phyloP scores from a whole-genome alignment of 495 filamentous ascomycete species.

The Penicillium subrubescens region DNA sequence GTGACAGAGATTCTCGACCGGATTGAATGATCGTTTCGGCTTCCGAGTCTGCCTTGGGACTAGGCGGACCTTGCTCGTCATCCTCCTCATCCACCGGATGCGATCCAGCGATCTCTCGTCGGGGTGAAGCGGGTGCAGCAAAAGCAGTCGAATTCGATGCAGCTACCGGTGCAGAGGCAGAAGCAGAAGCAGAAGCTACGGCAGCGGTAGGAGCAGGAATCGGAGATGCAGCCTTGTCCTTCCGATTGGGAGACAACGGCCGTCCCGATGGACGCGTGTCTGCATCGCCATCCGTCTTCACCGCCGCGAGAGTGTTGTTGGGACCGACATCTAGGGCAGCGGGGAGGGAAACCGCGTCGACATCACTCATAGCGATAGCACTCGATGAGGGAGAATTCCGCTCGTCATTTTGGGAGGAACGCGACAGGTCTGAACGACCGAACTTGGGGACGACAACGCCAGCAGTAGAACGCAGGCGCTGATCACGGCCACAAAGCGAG shows the following conservation, averaged over 20 bases:
- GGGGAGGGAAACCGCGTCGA: slow-evolving; percentile 47
- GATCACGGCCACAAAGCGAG: slow-evolving; percentile 28
- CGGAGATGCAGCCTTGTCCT: neutral
- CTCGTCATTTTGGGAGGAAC: slow-evolving; percentile 53
- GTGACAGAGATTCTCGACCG: slow-evolving; percentile 69
- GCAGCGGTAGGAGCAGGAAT: neutral
- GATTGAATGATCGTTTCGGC: slow-evolving; percentile 80
- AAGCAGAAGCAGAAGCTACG: neutral
- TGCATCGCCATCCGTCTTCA: slow-evolving; percentile 32
- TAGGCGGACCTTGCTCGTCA: slow-evolving; percentile 38
- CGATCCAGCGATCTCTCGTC: slow-evolving; percentile 24
- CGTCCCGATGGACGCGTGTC: slow-evolving; percentile 18
- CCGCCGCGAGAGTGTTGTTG: slow-evolving; percentile 37
- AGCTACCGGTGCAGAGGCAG: neutral
- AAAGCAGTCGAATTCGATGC: neutral
- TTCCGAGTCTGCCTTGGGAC: slow-evolving; percentile 66
- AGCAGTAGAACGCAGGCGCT: slow-evolving; percentile 43
- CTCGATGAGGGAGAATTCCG: slow-evolving; percentile 45
- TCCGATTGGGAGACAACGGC: slow-evolving; percentile 30
- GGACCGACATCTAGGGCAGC: slow-evolving; percentile 46
- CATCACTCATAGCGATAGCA: slow-evolving; percentile 57
- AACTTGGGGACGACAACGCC: slow-evolving; percentile 37
- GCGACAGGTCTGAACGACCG: slow-evolving; percentile 38
- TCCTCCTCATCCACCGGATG: slow-evolving; percentile 30
- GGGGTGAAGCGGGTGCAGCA: slow-evolving; percentile 15